A percentile compares a stretch with the other conserved stretches of the same genome.
Evolutionary conservation across 306 rosid genomes (phyloP).

Genomic region (Rosa persica): DNA sequence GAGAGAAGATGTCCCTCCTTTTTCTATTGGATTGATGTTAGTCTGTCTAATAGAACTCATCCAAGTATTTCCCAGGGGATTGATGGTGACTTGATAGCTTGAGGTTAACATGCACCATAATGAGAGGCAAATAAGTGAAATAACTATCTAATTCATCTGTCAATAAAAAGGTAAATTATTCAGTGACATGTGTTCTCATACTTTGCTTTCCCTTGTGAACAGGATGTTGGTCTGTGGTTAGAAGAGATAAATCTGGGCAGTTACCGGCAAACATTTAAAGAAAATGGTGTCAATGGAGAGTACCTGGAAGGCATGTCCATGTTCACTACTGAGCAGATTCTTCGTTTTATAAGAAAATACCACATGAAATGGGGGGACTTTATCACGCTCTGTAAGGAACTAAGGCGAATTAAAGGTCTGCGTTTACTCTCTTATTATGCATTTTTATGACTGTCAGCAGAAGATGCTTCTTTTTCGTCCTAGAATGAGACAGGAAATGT

Average conservation of each 20-base stretch:
- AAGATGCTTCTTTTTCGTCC: background rate
- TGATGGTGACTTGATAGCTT: background rate
- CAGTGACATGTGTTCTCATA: conserved; percentile 14
- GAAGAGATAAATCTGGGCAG: conserved; percentile 90
- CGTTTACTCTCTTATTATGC: conserved; percentile 9
- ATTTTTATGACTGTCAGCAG: background rate
- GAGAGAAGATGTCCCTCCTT: background rate
- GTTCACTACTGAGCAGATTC: conserved; percentile 99
- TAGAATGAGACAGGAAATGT: background rate
- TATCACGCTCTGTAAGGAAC: conserved; percentile 93
- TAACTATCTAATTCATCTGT: background rate
- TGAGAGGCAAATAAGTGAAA: background rate
- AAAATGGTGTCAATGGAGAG: conserved; percentile 96
- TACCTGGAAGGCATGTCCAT: conserved; percentile 97
- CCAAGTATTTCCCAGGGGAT: background rate
- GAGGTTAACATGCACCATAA: background rate
- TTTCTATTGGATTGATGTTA: background rate
- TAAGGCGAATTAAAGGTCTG: conserved; percentile 95
- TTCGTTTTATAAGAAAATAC: conserved; percentile 92
- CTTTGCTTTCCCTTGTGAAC: conserved; percentile 28
- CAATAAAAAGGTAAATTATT: background rate
- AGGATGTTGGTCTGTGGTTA: conserved; percentile 99
- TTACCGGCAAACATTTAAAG: conserved; percentile 84
- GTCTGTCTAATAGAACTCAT: background rate
- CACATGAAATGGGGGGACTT: conserved; percentile 99